phyloP scores from a whole-genome alignment of 2,329 filamentous ascomycete species.

The Periconia sp. region DNA sequence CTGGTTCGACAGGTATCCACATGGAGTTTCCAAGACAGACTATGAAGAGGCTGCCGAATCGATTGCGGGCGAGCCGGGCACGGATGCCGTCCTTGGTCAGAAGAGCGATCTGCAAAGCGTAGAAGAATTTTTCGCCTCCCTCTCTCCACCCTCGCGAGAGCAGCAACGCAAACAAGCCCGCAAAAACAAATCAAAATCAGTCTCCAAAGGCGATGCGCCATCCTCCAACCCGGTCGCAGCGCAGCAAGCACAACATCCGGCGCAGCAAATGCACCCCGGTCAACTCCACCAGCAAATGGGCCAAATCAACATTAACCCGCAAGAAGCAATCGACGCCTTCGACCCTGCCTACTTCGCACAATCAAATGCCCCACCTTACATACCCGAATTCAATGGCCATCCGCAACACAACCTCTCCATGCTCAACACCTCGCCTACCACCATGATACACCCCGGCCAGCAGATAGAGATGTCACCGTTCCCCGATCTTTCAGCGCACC shows the following conservation, averaged over 20 bases:
- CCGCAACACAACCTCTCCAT: slow-evolving; percentile 46
- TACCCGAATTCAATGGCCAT: slow-evolving; percentile 53
- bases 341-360: slow-evolving; percentile 35
- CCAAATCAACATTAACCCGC: slow-evolving; percentile 37
- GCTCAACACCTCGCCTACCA: slow-evolving; percentile 38
- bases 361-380: slow-evolving; percentile 30
- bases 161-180: slow-evolving; percentile 59
- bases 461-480: slow-evolving; percentile 41
- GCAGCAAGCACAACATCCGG: slow-evolving; percentile 19
- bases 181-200: slow-evolving; percentile 46
- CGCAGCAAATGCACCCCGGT: slow-evolving; percentile 26
- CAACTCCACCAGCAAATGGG: slow-evolving; percentile 37
- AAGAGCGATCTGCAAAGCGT: slow-evolving; percentile 91
- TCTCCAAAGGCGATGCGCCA: slow-evolving; percentile 35
- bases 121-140: slow-evolving; percentile 87
- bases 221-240: slow-evolving; percentile 31
- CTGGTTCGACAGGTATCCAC: slow-evolving; percentile 95
- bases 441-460: slow-evolving; percentile 38
- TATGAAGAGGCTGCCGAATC: slow-evolving; percentile 76
- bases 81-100: slow-evolving; percentile 88
- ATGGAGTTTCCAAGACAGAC: slow-evolving; percentile 84
- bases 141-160: slow-evolving; percentile 66
- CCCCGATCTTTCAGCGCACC: slow-evolving; percentile 35
- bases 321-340: slow-evolving; percentile 34
- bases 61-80: slow-evolving; percentile 75